phyloP scores from a whole-genome alignment of 176 grass and related monocot species.

The Avena atlantica region DNA sequence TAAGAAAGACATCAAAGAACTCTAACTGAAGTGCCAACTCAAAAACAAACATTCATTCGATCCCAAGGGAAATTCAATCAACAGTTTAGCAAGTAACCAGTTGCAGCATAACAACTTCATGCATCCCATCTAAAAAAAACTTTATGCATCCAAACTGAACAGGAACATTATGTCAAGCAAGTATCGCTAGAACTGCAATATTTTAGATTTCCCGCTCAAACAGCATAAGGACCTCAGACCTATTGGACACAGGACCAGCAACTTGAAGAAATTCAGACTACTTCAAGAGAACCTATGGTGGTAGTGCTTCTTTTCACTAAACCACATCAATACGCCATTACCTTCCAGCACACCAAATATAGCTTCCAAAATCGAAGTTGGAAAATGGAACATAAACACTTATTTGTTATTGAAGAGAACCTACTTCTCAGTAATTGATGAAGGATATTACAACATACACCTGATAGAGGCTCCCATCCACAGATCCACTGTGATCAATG shows the following conservation, averaged over 20 bases:
- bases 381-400: slow-evolving; percentile 4
- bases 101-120: not conserved
- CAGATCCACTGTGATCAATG: slow-evolving; percentile 33
- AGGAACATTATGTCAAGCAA: too few species aligned
- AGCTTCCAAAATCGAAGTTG: not conserved
- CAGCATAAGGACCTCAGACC: too few species aligned
- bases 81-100: not conserved
- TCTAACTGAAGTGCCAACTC: not conserved
- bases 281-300: not conserved
- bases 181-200: too few species aligned
- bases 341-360: not conserved
- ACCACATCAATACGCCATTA: not conserved
- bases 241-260: not conserved
- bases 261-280: not conserved
- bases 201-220: too few species aligned
- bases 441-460: slow-evolving; percentile 36
- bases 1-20: not conserved
- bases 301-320: not conserved
- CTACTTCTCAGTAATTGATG: slow-evolving; percentile 22
- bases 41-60: not conserved
- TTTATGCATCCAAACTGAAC: too few species aligned
- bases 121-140: too few species aligned
- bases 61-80: not conserved
- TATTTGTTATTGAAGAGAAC: slow-evolving; percentile 45
- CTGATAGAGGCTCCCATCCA: slow-evolving; percentile 24